Evolutionary conservation across 73 alveolate species (phyloP).

Genomic region (Paraurostyla sp.): DNA sequence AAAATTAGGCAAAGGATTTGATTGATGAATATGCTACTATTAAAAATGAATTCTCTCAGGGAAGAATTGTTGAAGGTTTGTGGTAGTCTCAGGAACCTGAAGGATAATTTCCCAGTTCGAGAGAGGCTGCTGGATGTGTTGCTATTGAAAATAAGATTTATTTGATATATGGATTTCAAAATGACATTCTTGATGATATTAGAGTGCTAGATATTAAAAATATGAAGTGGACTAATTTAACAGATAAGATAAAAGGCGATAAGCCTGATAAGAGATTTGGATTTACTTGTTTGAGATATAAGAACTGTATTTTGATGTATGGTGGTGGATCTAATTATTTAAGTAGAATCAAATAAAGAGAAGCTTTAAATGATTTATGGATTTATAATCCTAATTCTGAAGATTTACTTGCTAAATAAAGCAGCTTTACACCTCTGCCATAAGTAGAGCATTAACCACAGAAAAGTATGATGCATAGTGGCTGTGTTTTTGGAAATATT

Average conservation of each 20-base stretch:
- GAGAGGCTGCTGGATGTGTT: slow-evolving; percentile 39
- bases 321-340: slow-evolving; percentile 36
- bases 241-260: not conserved
- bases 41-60: not conserved
- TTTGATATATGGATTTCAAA: slow-evolving; percentile 29
- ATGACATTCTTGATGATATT: slow-evolving; percentile 20
- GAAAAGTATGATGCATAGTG: slow-evolving; percentile 35
- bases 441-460: not conserved
- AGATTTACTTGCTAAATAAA: not conserved
- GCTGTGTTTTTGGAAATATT: not conserved
- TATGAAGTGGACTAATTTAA: not conserved
- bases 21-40: slow-evolving; percentile 30
- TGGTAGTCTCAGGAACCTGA: not conserved
- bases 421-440: not conserved
- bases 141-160: slow-evolving; percentile 12
- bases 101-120: slow-evolving; percentile 29
- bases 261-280: slow-evolving; percentile 15
- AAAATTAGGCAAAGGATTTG: not conserved
- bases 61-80: slow-evolving; percentile 6
- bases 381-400: not conserved
- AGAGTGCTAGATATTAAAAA: not conserved
- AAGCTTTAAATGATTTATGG: slow-evolving; percentile 53
- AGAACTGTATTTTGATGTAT: not conserved
- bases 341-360: slow-evolving; percentile 32
- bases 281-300: not conserved